Conservation (phyloP, 495 filamentous ascomycete genomes). For the Penicillium riverlandense region DNA sequence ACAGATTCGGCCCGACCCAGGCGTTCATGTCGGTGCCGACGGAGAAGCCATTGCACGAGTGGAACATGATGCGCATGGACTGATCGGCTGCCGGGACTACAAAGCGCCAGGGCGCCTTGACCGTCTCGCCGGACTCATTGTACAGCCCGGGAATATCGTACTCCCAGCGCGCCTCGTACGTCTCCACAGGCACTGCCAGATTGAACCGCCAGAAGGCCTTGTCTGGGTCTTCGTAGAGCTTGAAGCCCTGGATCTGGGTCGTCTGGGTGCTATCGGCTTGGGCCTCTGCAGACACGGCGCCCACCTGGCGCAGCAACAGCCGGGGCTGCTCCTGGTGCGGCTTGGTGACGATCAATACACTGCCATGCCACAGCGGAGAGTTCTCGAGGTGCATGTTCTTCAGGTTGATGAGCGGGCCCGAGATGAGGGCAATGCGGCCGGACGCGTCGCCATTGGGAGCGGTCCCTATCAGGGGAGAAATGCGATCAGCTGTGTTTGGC, state of each 20-base stretch:
- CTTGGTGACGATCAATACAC: slow-evolving; percentile 70
- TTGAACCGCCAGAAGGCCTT: slow-evolving; percentile 81
- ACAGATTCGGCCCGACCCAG: slow-evolving; percentile 75
- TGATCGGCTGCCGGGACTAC: slow-evolving; percentile 69
- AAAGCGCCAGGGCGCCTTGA: slow-evolving; percentile 47
- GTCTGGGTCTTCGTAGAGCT: slow-evolving; percentile 69
- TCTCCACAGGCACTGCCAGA: slow-evolving; percentile 44
- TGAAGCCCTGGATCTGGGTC: slow-evolving; percentile 41
- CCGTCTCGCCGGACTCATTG: slow-evolving; percentile 29
- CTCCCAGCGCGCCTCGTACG: slow-evolving; percentile 42
- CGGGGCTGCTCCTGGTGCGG: slow-evolving; percentile 50
- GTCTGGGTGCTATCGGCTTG: slow-evolving; percentile 2
- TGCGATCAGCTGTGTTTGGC: neutral
- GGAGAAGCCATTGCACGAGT: slow-evolving; percentile 94
- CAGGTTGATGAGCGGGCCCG: slow-evolving; percentile 81
- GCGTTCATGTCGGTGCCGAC: slow-evolving; percentile 83
- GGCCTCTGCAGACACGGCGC: slow-evolving; percentile 20
- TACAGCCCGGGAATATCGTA: slow-evolving; percentile 38
- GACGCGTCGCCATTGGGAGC: slow-evolving; percentile 11
- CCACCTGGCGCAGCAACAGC: slow-evolving; percentile 41
- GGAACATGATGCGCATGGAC: slow-evolving; percentile 93
- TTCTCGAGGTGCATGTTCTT: slow-evolving; percentile 63
- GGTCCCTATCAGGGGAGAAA: slow-evolving; percentile 4
- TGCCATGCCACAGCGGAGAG: slow-evolving; percentile 64
- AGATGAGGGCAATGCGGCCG: slow-evolving; percentile 38